Conservation (phyloP, 2,329 filamentous ascomycete genomes). For the Drechmeria coniospora region DNA sequence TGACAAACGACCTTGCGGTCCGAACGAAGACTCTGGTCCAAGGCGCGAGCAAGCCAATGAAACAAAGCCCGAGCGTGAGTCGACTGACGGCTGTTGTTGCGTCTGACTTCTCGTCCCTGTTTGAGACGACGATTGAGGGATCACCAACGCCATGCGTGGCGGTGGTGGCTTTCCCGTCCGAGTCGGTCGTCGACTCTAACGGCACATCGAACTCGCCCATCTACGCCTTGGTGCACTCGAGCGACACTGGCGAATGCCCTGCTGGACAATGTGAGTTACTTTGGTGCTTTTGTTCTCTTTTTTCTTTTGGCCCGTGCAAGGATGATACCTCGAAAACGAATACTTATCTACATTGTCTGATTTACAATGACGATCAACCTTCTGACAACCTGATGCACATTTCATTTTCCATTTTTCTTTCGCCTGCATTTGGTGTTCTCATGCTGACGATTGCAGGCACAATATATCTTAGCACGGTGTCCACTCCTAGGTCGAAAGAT, state of each 20-base stretch:
- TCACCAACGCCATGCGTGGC: slow-evolving; percentile 60
- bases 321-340: slow-evolving; percentile 68
- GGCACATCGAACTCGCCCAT: slow-evolving; percentile 29
- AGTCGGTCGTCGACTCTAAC: slow-evolving; percentile 22
- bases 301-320: slow-evolving; percentile 35
- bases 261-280: slow-evolving; percentile 70
- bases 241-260: slow-evolving; percentile 86
- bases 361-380: slow-evolving; percentile 69
- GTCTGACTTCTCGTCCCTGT: slow-evolving; percentile 48
- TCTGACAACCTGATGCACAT: slow-evolving; percentile 76
- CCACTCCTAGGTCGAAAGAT: slow-evolving; percentile 17
- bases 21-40: slow-evolving; percentile 38
- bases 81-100: slow-evolving; percentile 55
- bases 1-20: slow-evolving; percentile 43
- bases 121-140: slow-evolving; percentile 57
- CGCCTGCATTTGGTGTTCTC: slow-evolving; percentile 3
- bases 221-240: slow-evolving; percentile 62
- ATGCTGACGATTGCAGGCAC: slow-evolving; percentile 18
- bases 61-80: slow-evolving; percentile 25
- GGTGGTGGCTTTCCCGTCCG: slow-evolving; percentile 49
- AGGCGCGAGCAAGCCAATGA: slow-evolving; percentile 17
- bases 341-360: slow-evolving; percentile 99
- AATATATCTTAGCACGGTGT: slow-evolving; percentile 22
- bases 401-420: slow-evolving; percentile 6
- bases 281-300: slow-evolving; percentile 4